Base-by-base conservation (phyloP, 192 early-diverging fungal species). In the Gaertneriomyces sp. region DNA sequence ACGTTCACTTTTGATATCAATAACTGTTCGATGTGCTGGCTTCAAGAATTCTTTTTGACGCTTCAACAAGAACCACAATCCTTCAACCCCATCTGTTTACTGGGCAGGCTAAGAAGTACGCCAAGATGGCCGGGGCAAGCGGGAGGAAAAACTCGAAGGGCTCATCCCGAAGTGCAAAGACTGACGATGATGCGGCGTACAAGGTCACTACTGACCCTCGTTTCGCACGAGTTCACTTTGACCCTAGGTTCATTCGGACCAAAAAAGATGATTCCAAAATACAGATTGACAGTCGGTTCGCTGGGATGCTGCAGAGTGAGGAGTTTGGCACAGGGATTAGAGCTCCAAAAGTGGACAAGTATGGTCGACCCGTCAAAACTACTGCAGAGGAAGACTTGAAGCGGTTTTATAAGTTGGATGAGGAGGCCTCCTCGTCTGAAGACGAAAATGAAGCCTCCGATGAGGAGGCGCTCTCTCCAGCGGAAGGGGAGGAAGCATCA, bases 201-300 rank as follows among this genome's bases (percentile, higher is more conserved):
- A 33, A 33, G n/a, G 64, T 64, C 1, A 64, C 61, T 0, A 59
- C 56, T 9, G 94, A 96, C 73, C 66, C 85, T 46, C 87, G 94
- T 53, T 96, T 96, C 71, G 62, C 79, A 4, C 85, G 85, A 66
- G 83, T 93, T 16, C 88, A 89, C 59, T 74, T 80, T 10, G 94
- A 98, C 73, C 92, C 94, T 53, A 86, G 93, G 33, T 90, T 90
- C 70, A 66, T 75, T 59, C 76, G 85, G 64, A 84, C 93, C 20
- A 87, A 87, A 60, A 92, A 92, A 76, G 86, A 84, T 63, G 87
- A 88, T 53, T 75, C 73, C 51, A 96, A 98, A 71, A 83, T 98
- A 56, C 83, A 83, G 10, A 83, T 98, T 39, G 96, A 98, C 82
- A 80, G 85, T 63, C 89, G 96, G 46, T 98, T 98, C 73, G 66